These are phyloP conservation scores for Barnettozyma sucrosica DNA, from an alignment of 805 yeast genomes.

Conservation along the genomic window DNA sequence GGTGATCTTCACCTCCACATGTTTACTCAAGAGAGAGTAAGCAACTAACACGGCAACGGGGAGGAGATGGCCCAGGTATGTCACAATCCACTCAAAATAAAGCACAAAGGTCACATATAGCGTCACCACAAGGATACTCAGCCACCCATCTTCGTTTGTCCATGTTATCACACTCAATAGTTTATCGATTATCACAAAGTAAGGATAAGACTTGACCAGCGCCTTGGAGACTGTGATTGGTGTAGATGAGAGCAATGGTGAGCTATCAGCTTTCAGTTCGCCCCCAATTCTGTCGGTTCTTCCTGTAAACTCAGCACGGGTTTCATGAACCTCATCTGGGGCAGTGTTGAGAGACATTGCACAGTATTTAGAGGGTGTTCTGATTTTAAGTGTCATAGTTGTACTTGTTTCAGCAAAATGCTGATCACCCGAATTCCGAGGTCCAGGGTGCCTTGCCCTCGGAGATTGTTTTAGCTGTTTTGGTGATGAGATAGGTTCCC, in stretches of 20 bases:
- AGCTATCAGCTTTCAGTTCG: slow-evolving; percentile 28
- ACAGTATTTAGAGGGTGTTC: not conserved
- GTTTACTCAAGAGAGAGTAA: slow-evolving; percentile 53
- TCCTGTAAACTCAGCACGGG: slow-evolving; percentile 37
- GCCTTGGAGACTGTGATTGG: slow-evolving; percentile 90
- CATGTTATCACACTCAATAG: slow-evolving; percentile 73
- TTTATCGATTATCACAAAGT: slow-evolving; percentile 66
- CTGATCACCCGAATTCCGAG: not conserved
- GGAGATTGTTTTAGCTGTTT: not conserved
- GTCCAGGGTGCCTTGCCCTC: not conserved
- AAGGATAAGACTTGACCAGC: slow-evolving; percentile 78
- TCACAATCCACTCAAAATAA: slow-evolving; percentile 73
- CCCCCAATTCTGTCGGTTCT: slow-evolving; percentile 27
- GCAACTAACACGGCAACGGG: slow-evolving; percentile 55
- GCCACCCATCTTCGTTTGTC: slow-evolving; percentile 84
- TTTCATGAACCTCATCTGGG: slow-evolving; percentile 27
- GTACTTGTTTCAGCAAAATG: not conserved
- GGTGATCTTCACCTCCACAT: slow-evolving; percentile 52
- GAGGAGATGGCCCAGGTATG: slow-evolving; percentile 77
- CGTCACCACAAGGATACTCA: slow-evolving; percentile 56
- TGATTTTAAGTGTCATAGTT: not conserved
- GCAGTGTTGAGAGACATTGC: slow-evolving; percentile 16
- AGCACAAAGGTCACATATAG: slow-evolving; percentile 52
- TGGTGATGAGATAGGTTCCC: not conserved
- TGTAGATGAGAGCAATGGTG: slow-evolving; percentile 81